Conservation (phyloP, 106 monocot genomes). For the Dendrobium officinale region DNA sequence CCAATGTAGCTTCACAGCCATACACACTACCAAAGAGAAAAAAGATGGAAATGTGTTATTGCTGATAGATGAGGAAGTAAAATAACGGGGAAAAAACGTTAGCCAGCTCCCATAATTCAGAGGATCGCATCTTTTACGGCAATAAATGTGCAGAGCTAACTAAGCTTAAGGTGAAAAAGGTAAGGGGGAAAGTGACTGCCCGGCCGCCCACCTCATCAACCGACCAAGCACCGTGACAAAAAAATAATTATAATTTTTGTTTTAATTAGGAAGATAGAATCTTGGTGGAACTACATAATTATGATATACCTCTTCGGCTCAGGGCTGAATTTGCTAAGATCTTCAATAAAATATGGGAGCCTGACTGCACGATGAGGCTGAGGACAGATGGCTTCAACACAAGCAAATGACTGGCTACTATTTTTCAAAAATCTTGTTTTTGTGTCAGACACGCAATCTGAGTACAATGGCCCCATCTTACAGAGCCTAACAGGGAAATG, state of each 20-base stretch:
- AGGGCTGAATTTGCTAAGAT: slow-evolving; percentile 1
- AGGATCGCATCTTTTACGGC: too few relatives aligned
- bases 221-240: not conserved
- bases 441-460: slow-evolving; percentile 5
- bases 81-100: too few relatives aligned
- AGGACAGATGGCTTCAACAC: slow-evolving; percentile 4
- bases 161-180: too few relatives aligned
- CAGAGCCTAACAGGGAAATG: not conserved
- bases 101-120: too few relatives aligned
- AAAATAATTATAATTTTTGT: not conserved
- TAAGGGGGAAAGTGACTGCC: too few relatives aligned
- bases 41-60: too few relatives aligned
- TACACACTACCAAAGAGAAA: too few relatives aligned
- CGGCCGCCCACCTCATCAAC: not conserved
- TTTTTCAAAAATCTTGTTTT: slow-evolving; percentile 4
- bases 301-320: not conserved
- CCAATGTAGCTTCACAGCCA: too few relatives aligned
- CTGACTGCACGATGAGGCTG: not conserved
- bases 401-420: not conserved
- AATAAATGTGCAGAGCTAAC: too few relatives aligned
- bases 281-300: not conserved
- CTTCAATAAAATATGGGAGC: not conserved
- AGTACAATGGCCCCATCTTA: not conserved
- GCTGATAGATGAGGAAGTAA: too few relatives aligned
- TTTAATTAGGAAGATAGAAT: not conserved